Evolutionary conservation across 805 yeast species (phyloP), one percentile per base, ranked within the genome.

Genomic region (Metschnikowia bowlesiae): DNA sequence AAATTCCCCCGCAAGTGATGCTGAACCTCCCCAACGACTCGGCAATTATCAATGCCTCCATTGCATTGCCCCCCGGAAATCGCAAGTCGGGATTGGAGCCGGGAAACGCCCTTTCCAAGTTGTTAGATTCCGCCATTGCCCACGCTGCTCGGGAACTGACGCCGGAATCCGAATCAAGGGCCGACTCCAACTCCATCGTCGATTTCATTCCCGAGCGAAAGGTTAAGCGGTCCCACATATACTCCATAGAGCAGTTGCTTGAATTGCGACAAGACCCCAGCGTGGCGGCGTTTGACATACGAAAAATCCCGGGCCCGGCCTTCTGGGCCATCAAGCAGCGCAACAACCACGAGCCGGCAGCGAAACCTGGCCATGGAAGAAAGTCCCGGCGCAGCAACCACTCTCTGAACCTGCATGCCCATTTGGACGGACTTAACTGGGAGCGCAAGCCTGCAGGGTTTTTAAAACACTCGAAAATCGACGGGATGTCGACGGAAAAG

Each of bases 241-340:
- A 70, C 51, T 52, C 66, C 18, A 58, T 69, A 33, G 69, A 65
- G 36, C 49, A 37, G 34, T 61, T 75, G 32, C 51, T 71, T 18
- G 52, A 51, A 14, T 62, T 78, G 48, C 64, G 67, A 46, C 58
- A 65, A 4, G 67, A 73, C 26, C 75, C 79, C 11, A 52, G 68
- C 9, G 65, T 71, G 33, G 60, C 61, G 13, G 59, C 63, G 45
- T 65, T 68, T 51, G 62, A 62, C 47, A 46, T 63, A 6, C 60
- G 67, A 11, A 53, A 62, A 30, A 66, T 80, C 53, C 84, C 85
- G 3, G 76, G 69, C 35, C 66, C 63, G 47, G 66, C 71, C 14
- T 82, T 81, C 56, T 82, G 83, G 79, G 71, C 79, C 52, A 59
- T 71, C 47, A 69, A 67, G 53, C 57, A 40, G 46, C 56, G 46